Evolutionary conservation across 345 rosid species (phyloP), one percentile per base, ranked within the genome.

Genomic region (Rhodomyrtus tomentosa): DNA sequence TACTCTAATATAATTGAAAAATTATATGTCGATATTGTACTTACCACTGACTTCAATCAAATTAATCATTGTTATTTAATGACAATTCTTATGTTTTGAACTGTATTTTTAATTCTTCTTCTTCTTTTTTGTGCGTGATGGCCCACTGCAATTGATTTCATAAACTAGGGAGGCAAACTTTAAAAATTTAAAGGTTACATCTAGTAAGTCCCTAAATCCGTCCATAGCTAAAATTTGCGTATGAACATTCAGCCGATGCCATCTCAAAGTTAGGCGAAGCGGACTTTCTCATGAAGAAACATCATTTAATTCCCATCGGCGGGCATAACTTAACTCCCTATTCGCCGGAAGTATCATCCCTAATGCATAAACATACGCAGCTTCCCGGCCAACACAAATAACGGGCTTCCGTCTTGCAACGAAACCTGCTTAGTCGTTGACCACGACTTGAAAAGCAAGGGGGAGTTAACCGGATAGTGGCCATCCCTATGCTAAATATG

Each of bases 191-290:
- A 15, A 59, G 42, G 11, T 68, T 68, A 3, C 3, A 2, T 6
- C 76, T 18, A 32, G 3, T 68, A 68, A 18, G 36, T 68, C 18
- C 25, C 0, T 5, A 18, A 36, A 10, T 4, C 7, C 7, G 3
- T 20, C 13, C 3, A 9, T 18, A 2, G 1, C 4, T 6, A 59
- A 59, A 27, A 14, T 0, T 0, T 6, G 15, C 1, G 3, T 1
- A 0, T 6, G 7, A 59, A 13, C 6, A 27, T n/a, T 0, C 12
- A 62, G 11, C 24, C 24, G 5, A 16, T 4, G 3, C 5, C 12
- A 68, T 32, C 21, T 68, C 79, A 36, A 68, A 22, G 2, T 36
- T 68, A 12, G 6, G 8, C 1, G 24, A 2, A 8, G 21, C 24
- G 24, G 25, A 53, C 7, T 7, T 53, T 20, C 8, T 53, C 10